Evolutionary conservation across 83 land plant genomes (phyloP).

Genomic region (Diphasiastrum complanatum): DNA sequence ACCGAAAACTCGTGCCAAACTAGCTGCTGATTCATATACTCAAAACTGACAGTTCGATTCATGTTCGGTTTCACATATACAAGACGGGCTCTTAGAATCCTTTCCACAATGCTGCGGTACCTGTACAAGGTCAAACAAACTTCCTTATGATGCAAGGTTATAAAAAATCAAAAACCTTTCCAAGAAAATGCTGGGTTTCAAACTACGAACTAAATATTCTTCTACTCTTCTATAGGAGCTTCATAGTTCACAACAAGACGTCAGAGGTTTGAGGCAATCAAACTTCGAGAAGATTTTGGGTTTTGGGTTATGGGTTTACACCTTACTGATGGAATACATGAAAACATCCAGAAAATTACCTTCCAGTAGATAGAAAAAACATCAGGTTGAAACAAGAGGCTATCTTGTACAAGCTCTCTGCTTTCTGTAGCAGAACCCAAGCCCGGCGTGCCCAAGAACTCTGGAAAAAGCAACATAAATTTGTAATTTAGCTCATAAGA

Average conservation of each 20-base stretch:
- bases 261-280: not conserved
- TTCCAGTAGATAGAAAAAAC: slow-evolving; percentile 70
- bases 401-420: slow-evolving; percentile 76
- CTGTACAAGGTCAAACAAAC: slow-evolving; percentile 32
- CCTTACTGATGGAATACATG: not conserved
- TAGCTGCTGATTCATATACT: slow-evolving; percentile 96
- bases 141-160: too few species aligned
- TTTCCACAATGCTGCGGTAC: slow-evolving; percentile 78
- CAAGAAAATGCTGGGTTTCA: slow-evolving; percentile 1
- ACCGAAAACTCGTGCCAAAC: slow-evolving; percentile 99
- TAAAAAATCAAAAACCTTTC: not conserved
- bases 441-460: slow-evolving; percentile 59
- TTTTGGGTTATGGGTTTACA: not conserved
- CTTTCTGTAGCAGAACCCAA: slow-evolving; percentile 63
- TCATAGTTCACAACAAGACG: not conserved
- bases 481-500: not conserved
- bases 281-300: not conserved
- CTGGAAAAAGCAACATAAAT: slow-evolving; percentile 35
- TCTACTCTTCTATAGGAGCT: too few species aligned
- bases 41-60: slow-evolving; percentile 97
- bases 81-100: slow-evolving; percentile 70
- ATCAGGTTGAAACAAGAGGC: slow-evolving; percentile 67
- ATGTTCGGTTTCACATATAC: slow-evolving; percentile 83
- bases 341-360: slow-evolving; percentile 33
- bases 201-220: too few species aligned